Base-by-base conservation (phyloP, 1,284 basidiomycete species). In the Fomitopsis betulina region DNA sequence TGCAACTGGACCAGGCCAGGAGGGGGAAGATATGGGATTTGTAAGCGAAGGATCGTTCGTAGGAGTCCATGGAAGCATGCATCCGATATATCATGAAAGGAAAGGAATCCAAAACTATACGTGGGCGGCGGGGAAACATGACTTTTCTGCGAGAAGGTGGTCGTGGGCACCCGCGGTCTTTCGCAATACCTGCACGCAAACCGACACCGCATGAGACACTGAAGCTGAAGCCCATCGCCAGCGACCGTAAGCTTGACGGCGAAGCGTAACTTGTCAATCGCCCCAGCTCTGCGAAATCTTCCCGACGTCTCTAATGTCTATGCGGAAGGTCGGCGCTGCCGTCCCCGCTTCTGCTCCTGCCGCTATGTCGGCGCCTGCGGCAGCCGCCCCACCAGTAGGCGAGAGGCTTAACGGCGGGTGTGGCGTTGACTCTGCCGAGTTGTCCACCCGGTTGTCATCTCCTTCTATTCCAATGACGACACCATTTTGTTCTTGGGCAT, bases 221-320 rank as follows among this genome's bases (percentile, higher is more conserved):
- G 32, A 10, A 51, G 49, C 5, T 1, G 10, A 43, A n/a, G 42
- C 23, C 42, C 19, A n/a, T 17, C 45, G 25, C 17, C 45, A 15
- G 27, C 23, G 12, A 23, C 40, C 55, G 32, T 10, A 27, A 8
- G 23, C 27, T 30, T 30, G 27, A 4, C 27, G 27, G 27, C 27
- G 27, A 30, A 30, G n/a, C 30, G 49, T 51, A 8, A 35, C 23
- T 35, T 15, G 9, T 67, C 58, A 70, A 54, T 71, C 70, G 45
- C 68, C 68, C 70, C 70, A 71, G 58, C 70, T 71, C 56, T 68
- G 65, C 21, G 70, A 63, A 54, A 71, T 67, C 52, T 67, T 69
- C 39, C 69, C 70, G 43, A 70, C 67, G 55, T 65, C 67, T 52
- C 63, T 63, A 47, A 70, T 60, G 55, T 62, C 58, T 45, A 67